Conservation (phyloP, 73 alveolate genomes). For the Effrenium voratum region DNA sequence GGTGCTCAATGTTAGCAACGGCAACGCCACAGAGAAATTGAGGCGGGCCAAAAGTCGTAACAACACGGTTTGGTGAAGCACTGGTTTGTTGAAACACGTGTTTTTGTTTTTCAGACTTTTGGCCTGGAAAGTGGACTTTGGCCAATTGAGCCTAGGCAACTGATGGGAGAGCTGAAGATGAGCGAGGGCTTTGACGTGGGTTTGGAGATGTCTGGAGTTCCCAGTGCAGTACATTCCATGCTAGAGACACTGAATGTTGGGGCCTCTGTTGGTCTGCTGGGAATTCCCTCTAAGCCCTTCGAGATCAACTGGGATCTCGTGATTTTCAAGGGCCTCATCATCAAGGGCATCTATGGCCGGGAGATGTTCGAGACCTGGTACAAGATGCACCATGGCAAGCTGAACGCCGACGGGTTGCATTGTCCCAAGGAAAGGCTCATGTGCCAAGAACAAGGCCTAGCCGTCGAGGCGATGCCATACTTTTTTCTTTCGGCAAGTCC, state of each 20-base stretch:
- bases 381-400: conserved; percentile 39
- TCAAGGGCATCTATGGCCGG: conserved; percentile 92
- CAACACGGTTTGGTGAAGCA: too few species aligned
- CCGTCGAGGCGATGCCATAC: too few species aligned
- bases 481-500: too few species aligned
- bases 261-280: conserved; percentile 69
- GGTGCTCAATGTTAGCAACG: conserved; percentile 69
- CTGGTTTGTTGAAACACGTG: too few species aligned
- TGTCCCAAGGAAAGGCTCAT: too few species aligned
- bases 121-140: too few species aligned
- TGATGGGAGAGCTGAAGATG: conserved; percentile 73
- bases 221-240: conserved; percentile 77
- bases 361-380: conserved; percentile 94
- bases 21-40: conserved; percentile 59
- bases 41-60: too few species aligned
- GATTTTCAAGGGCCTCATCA: conserved; percentile 88
- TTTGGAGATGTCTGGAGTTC: conserved; percentile 93
- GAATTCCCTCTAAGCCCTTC: conserved; percentile 89
- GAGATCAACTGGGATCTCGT: conserved; percentile 90
- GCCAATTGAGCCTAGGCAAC: too few species aligned
- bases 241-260: conserved; percentile 88
- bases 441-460: too few species aligned
- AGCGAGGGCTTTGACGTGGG: conserved; percentile 90
- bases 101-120: too few species aligned
- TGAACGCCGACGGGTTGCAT: background rate